Conservation (phyloP, 2,329 filamentous ascomycete genomes). For the Stagonosporopsis cucurbitacearum region DNA sequence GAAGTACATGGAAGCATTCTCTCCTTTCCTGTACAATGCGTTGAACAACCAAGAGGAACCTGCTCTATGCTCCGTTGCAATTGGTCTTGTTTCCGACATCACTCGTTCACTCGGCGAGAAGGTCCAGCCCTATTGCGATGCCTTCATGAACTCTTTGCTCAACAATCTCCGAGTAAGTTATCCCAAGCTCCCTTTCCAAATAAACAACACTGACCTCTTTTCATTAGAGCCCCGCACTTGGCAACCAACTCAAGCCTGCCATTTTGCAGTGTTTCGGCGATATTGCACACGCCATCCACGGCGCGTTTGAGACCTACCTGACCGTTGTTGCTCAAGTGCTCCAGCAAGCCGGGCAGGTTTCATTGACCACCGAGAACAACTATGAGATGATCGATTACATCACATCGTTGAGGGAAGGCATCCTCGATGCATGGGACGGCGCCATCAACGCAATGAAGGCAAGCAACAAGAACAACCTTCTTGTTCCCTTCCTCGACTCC, state of each 20-base stretch:
- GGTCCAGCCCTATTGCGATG: slow-evolving; percentile 93
- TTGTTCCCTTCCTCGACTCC: slow-evolving; percentile 79
- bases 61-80: slow-evolving; percentile 92
- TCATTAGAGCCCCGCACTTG: slow-evolving; percentile 75
- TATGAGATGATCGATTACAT: slow-evolving; percentile 98
- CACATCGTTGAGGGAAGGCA: slow-evolving; percentile 90
- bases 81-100: slow-evolving; percentile 96
- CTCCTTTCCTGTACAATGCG: slow-evolving; percentile 90
- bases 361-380: slow-evolving; percentile 76
- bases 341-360: slow-evolving; percentile 88
- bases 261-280: slow-evolving; percentile 98
- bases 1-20: slow-evolving; percentile 97
- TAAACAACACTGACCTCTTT: neutral
- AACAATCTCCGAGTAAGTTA: slow-evolving; percentile 80
- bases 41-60: slow-evolving; percentile 96
- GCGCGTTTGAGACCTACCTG: slow-evolving; percentile 91
- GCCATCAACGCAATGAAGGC: slow-evolving; percentile 93
- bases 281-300: slow-evolving; percentile 91
- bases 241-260: slow-evolving; percentile 96
- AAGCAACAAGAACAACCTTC: slow-evolving; percentile 72
- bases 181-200: neutral
- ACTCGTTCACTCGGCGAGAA: slow-evolving; percentile 88
- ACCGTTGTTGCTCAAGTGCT: slow-evolving; percentile 91
- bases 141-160: slow-evolving; percentile 97
- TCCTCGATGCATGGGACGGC: slow-evolving; percentile 99